Base-by-base conservation (phyloP, 108 stramenopile genomes). In the Cyclotella cryptica region DNA sequence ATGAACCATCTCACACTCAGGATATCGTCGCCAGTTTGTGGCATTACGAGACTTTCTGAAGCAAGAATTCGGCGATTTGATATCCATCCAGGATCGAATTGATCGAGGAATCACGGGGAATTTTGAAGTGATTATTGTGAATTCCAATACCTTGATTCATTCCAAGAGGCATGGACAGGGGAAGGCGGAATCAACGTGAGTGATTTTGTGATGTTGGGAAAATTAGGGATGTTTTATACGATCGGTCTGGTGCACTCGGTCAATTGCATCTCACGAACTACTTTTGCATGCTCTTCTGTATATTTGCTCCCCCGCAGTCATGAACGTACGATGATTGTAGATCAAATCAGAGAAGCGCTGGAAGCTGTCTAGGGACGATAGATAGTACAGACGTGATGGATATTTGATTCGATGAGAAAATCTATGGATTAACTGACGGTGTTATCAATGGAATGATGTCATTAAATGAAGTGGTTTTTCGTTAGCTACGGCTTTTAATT, bases 21-120 rank as follows among this genome's bases (percentile, higher is more conserved):
- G 76, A n/a, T 77, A 77, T 62, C 67, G 58, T 18, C 67, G 66
- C 66, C 51, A 77, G 24, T 77, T 42, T 27, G 59, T 61, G 11
- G 42, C 69, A 54, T 70, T 81, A 13, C 28, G 61, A 53, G 68
- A 81, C 30, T 81, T 60, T 58, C 40, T 81, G n/a, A 75, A 75
- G 19, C 43, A 66, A 67, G 74, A 75, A 70, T 81, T 75, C 49
- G 69, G 80, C 0, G 55, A 75, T 59, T 43, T 71, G 0, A 80
- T 88, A 27, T 15, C 54, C 24, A 42, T 88, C 14, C 29, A 83
- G 24, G 85, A 84, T 19, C 22, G 45, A 29, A 79, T 68, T 80
- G 88, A 88, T 84, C 24, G 57, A 10, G 67, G 71, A 11, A 75
- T 86, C 26, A 88, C 85, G 47, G 85, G 85, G 14, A 86, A 84